Conservation (phyloP, 1,139 yeast genomes). For the Blastobotrys arbuscula region DNA sequence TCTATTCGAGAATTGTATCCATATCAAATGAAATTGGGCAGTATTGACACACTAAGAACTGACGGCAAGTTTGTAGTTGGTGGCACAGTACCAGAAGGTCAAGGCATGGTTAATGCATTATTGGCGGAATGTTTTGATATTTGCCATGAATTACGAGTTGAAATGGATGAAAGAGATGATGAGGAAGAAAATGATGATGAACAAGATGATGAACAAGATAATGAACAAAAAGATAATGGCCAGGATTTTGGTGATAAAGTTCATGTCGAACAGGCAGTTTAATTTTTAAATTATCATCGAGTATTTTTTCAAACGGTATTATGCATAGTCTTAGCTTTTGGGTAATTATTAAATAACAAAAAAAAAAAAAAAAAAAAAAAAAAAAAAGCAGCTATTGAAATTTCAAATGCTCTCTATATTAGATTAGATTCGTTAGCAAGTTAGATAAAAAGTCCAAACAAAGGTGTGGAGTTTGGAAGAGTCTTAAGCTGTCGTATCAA, state of each 20-base stretch:
- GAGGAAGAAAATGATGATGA: neutral
- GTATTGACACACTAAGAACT: slow-evolving; percentile 74
- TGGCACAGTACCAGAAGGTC: slow-evolving; percentile 92
- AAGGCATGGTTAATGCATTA: slow-evolving; percentile 84
- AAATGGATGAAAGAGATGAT: slow-evolving; percentile 59
- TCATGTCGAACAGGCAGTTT: neutral
- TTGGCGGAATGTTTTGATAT: slow-evolving; percentile 93
- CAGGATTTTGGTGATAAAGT: neutral
- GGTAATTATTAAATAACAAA: too few species aligned
- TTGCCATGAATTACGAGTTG: slow-evolving; percentile 82
- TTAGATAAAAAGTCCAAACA: too few species aligned
- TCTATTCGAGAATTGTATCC: slow-evolving; percentile 87
- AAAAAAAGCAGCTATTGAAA: too few species aligned
- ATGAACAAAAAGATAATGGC: too few species aligned
- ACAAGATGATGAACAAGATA: neutral
- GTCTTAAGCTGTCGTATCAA: too few species aligned
- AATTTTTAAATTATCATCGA: too few species aligned
- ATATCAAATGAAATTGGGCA: slow-evolving; percentile 87
- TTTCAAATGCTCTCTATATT: too few species aligned
- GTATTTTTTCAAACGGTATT: too few species aligned
- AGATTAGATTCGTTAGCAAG: too few species aligned
- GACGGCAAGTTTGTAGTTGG: slow-evolving; percentile 92
- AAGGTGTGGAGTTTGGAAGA: too few species aligned
- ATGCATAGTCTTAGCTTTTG: too few species aligned
- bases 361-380: too few species aligned